These are phyloP conservation scores for Pogostemon cablin DNA, from an alignment of 257 asterid genomes.

Conservation along the genomic window DNA sequence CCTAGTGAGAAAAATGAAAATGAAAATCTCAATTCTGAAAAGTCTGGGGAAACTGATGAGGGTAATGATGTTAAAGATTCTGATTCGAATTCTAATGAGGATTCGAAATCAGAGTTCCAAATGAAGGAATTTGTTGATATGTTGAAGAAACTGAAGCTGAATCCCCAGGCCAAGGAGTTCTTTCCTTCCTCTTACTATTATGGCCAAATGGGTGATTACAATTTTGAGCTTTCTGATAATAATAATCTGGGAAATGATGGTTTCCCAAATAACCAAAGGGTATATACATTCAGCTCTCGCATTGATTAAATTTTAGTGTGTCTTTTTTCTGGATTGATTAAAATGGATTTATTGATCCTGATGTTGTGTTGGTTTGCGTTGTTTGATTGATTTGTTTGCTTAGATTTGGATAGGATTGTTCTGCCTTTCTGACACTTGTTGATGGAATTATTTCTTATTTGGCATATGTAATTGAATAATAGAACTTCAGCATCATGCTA, in stretches of 20 bases:
- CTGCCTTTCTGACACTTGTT: constrained; percentile 14
- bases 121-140: constrained; percentile 72
- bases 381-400: constrained; percentile 15
- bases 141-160: constrained; percentile 74
- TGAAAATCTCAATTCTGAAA: constrained; percentile 42
- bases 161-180: constrained; percentile 92
- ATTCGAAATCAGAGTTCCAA: constrained; percentile 63
- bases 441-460: neutral
- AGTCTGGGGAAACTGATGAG: constrained; percentile 41
- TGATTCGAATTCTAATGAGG: constrained; percentile 47
- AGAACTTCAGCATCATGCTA: neutral
- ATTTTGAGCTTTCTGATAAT: constrained; percentile 50
- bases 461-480: constrained; percentile 20
- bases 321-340: constrained; percentile 4
- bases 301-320: constrained; percentile 14
- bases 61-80: constrained; percentile 51
- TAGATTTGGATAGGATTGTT: neutral
- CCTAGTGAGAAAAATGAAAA: constrained; percentile 38
- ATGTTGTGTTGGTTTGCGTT: constrained; percentile 21
- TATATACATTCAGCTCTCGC: constrained; percentile 39
- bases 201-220: constrained; percentile 51
- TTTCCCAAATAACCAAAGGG: constrained; percentile 66
- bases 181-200: constrained; percentile 71
- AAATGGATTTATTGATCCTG: constrained; percentile 13
- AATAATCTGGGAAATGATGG: constrained; percentile 58